A percentile compares a stretch with the other conserved stretches of the same genome.
Evolutionary conservation across 1,139 yeast species (phyloP).

Genomic region (Pichia sp.): DNA sequence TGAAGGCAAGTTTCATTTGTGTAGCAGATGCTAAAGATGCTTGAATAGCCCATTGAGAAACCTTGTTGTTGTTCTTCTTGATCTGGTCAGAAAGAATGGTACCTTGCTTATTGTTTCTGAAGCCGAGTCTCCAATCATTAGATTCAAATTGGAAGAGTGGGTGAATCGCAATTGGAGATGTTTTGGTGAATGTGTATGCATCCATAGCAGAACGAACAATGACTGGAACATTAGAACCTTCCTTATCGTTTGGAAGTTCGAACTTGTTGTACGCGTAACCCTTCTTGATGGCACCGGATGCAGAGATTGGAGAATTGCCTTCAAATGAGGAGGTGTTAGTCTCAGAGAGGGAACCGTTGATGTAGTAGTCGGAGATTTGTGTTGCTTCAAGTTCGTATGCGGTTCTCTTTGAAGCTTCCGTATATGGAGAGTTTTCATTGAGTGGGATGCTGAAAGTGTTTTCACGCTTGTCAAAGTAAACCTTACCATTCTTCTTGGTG

Average conservation of each 20-base stretch:
- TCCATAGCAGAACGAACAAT: constrained; percentile 53
- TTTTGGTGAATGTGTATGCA: constrained; percentile 33
- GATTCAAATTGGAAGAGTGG: constrained; percentile 53
- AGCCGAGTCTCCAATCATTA: constrained; percentile 54
- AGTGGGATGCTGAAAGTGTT: constrained; percentile 49
- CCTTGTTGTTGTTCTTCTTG: constrained; percentile 56
- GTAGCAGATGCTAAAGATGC: constrained; percentile 47
- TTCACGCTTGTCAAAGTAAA: constrained; percentile 55
- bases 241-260: constrained; percentile 30
- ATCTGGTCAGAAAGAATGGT: constrained; percentile 61
- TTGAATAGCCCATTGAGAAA: constrained; percentile 58
- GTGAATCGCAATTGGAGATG: constrained; percentile 38
- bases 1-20: constrained; percentile 54
- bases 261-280: constrained; percentile 52
- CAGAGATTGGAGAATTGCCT: constrained; percentile 24
- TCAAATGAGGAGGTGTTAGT: constrained; percentile 38
- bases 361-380: constrained; percentile 49
- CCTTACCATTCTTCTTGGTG: constrained; percentile 43
- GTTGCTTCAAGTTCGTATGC: constrained; percentile 44
- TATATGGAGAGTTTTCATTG: constrained; percentile 45
- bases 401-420: constrained; percentile 29
- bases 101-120: constrained; percentile 48
- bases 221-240: constrained; percentile 23
- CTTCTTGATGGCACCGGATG: constrained; percentile 21
- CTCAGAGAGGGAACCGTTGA: constrained; percentile 37